phyloP scores from a whole-genome alignment of 148 eudicot species.

The Pouteria glomerata region DNA sequence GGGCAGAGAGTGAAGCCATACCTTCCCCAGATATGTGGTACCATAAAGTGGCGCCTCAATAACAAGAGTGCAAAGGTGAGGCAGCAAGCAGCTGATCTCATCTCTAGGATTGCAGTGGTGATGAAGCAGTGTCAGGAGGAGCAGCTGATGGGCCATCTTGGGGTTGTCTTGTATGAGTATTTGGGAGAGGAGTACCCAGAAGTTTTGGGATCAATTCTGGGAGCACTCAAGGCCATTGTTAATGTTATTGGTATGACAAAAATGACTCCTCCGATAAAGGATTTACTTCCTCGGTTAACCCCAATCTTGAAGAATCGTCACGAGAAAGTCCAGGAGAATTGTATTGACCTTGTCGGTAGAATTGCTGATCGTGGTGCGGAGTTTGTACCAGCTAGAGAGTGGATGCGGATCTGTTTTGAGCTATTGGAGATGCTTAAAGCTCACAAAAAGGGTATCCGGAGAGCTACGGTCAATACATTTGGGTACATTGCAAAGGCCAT shows the following conservation, averaged over 20 bases:
- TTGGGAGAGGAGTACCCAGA: slow-evolving; percentile 95
- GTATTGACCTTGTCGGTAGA: slow-evolving; percentile 92
- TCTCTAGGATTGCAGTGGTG: slow-evolving; percentile 87
- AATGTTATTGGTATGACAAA: slow-evolving; percentile 98
- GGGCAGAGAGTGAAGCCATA: slow-evolving; percentile 95
- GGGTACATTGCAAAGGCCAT: slow-evolving; percentile 97
- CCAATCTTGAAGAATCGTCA: slow-evolving; percentile 94
- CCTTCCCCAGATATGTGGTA: slow-evolving; percentile 98
- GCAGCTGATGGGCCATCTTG: slow-evolving; percentile 97
- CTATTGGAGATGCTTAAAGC: slow-evolving; percentile 98
- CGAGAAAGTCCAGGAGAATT: slow-evolving; percentile 95
- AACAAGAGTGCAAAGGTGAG: slow-evolving; percentile 98
- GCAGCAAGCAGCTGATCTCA: slow-evolving; percentile 96
- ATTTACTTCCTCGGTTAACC: slow-evolving; percentile 80
- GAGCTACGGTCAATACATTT: slow-evolving; percentile 96
- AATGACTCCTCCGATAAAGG: slow-evolving; percentile 97
- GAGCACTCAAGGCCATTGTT: slow-evolving; percentile 90
- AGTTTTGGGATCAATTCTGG: slow-evolving; percentile 88
- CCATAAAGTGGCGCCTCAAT: slow-evolving; percentile 93
- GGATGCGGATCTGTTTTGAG: slow-evolving; percentile 98
- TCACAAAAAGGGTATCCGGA: slow-evolving; percentile 89
- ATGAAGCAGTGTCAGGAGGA: slow-evolving; percentile 99
- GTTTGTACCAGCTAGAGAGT: slow-evolving; percentile 92
- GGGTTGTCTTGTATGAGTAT: slow-evolving; percentile 90
- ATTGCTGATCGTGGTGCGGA: slow-evolving; percentile 98